Base-by-base conservation (phyloP, 2,329 filamentous ascomycete genomes). In the Waltergamsia citrina region DNA sequence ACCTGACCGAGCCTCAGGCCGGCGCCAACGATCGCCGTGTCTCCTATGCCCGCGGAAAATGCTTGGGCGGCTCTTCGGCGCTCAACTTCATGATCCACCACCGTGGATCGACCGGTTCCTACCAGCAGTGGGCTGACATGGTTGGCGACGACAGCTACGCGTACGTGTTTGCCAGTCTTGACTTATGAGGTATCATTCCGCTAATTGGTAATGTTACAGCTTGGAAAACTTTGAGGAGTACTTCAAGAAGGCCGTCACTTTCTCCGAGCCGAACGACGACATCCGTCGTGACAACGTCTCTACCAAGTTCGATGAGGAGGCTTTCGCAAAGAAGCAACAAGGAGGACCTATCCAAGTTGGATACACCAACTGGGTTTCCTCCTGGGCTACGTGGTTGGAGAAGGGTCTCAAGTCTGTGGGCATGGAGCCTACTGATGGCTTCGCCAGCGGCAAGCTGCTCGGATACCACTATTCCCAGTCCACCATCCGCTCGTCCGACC, bases 201-300 rank as follows among this genome's bases (percentile, higher is more conserved):
- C 45, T 79, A 18, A 81, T 77, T 3, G 74, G 75, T 4, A 76
- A 82, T 43, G 43, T 0, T 81, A 76, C 76, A 53, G 58, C 0
- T 59, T 74, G 0, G 54, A 59, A 5, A 74, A 74, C 39, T 80
- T 81, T 74, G 62, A 74, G 38, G 57, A 65, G 40, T 77, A 78
- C 52, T 73, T 71, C 37, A 50, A 60, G 44, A 67, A 63, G 45
- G 49, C 80, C 9, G 76, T 59, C 11, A 54, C 57, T 6, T 46
- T 50, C 26, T 45, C 46, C 35, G 45, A 6, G 40, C 36, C 20
- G 26, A 29, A 37, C 7, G 26, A 8, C 6, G 25, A 20, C 9
- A 17, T 24, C 3, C 7, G 32, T 9, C 28, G 32, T 8, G 16
- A 24, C 12, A 49, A 51, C 18, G 43, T 47, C 3, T 47, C 43